Conservation (phyloP, 2,329 filamentous ascomycete genomes). For the Penicillium sp. region DNA sequence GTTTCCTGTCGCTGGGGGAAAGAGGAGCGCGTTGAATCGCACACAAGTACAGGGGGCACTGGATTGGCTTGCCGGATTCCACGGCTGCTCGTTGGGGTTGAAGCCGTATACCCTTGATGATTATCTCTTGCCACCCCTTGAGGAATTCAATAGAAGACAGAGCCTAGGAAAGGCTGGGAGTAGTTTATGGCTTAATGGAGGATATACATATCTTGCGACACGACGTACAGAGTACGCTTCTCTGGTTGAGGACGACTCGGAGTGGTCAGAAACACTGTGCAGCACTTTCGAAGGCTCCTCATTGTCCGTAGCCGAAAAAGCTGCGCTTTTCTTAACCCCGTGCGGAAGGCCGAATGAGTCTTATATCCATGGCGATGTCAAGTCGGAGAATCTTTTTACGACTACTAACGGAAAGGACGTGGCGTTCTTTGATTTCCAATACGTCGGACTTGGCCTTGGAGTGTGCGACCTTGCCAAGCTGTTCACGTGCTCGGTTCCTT, state of each 20-base stretch:
- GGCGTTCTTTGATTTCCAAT: conserved; percentile 71
- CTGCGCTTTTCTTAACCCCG: conserved; percentile 54
- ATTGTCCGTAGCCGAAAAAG: conserved; percentile 53
- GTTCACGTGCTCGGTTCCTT: conserved; percentile 65
- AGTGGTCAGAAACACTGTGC: conserved; percentile 59
- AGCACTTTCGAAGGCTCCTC: conserved; percentile 16
- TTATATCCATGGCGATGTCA: conserved; percentile 68
- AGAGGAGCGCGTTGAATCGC: conserved; percentile 43
- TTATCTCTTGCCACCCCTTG: conserved; percentile 52
- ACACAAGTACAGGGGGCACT: conserved; percentile 56
- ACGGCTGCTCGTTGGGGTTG: conserved; percentile 53
- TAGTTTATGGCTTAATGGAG: conserved; percentile 63
- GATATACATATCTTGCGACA: conserved; percentile 69
- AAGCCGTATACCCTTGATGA: conserved; percentile 27
- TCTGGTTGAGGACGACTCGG: conserved; percentile 52
- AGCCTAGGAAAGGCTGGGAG: conserved; percentile 16
- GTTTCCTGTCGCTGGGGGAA: conserved; percentile 55
- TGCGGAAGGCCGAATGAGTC: conserved; percentile 52
- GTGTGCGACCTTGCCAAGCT: conserved; percentile 67
- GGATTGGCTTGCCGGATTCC: conserved; percentile 65
- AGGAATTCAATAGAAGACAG: conserved; percentile 47
- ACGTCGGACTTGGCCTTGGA: conserved; percentile 63
- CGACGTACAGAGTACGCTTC: conserved; percentile 56
- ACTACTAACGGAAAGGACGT: conserved; percentile 51
- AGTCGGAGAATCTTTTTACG: conserved; percentile 68